Conservation (phyloP, 352 stramenopile species). For the Phytophthora palmivora region DNA sequence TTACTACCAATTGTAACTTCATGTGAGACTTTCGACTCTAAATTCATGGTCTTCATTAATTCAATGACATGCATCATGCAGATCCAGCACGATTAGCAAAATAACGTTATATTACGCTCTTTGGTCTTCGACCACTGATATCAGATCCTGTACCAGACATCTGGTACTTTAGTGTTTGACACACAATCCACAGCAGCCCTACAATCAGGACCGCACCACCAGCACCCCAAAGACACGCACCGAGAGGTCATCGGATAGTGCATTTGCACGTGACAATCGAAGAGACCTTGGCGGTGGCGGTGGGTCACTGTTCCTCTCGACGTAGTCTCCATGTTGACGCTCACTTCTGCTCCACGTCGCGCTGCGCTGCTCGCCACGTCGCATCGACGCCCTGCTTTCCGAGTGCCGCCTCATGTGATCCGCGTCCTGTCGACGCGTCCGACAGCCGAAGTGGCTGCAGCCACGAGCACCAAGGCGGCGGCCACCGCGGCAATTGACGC, state of each 20-base stretch:
- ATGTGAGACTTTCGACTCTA: too few species aligned
- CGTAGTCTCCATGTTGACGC: conserved; percentile 33
- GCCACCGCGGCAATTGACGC: conserved; percentile 34
- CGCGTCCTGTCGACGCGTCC: conserved; percentile 72
- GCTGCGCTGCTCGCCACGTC: conserved; percentile 20
- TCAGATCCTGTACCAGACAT: neutral
- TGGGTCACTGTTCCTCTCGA: conserved; percentile 38
- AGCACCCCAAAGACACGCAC: conserved; percentile 28
- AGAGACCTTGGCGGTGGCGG: conserved; percentile 40
- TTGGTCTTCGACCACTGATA: conserved; percentile 15
- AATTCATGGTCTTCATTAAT: too few species aligned
- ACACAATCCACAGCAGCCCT: conserved; percentile 23
- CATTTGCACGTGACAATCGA: conserved; percentile 20
- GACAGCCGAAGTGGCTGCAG: conserved; percentile 48
- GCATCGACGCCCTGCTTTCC: conserved; percentile 15
- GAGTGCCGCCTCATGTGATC: conserved; percentile 37
- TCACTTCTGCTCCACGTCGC: conserved; percentile 22
- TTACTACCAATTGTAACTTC: too few species aligned
- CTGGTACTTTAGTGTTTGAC: conserved; percentile 2
- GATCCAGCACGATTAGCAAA: too few species aligned
- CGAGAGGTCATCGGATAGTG: conserved; percentile 14
- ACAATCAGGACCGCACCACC: conserved; percentile 31
- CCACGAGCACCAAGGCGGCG: conserved; percentile 40
- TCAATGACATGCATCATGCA: too few species aligned
- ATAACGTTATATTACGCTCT: neutral